These are phyloP conservation scores for Blastobotrys arbuscula DNA, from an alignment of 1,139 yeast genomes.

Conservation along the genomic window DNA sequence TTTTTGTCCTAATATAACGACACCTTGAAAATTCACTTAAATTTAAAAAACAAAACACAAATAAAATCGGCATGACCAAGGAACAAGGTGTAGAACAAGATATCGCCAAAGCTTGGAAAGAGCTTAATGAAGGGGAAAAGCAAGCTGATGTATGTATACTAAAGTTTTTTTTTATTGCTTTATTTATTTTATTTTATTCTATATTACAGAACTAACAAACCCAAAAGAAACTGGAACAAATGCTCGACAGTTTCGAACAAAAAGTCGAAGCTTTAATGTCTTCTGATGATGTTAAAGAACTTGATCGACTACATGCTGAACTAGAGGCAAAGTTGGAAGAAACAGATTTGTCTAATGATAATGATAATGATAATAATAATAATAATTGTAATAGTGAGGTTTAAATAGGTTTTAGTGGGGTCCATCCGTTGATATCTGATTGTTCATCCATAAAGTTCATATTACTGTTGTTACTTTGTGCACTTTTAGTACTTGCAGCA, in stretches of 20 bases:
- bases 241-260: constrained; percentile 51
- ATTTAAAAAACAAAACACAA: too few relatives aligned
- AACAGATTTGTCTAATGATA: background rate
- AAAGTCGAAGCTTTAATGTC: constrained; percentile 46
- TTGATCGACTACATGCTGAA: constrained; percentile 17
- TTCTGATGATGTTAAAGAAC: constrained; percentile 23
- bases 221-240: constrained; percentile 41
- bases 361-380: background rate
- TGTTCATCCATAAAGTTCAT: constrained; percentile 8
- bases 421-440: constrained; percentile 17
- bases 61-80: constrained; percentile 11
- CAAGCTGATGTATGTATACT: constrained; percentile 42
- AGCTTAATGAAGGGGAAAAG: constrained; percentile 51
- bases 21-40: too few relatives aligned
- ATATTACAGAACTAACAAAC: too few relatives aligned
- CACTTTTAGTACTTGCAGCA: background rate
- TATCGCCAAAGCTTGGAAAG: constrained; percentile 44
- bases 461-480: background rate
- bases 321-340: constrained; percentile 12
- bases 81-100: constrained; percentile 26
- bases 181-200: too few relatives aligned
- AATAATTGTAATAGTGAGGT: background rate
- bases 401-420: constrained; percentile 20
- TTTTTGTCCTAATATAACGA: background rate
- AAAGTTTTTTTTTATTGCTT: too few relatives aligned